Evolutionary conservation across 1,139 yeast genomes (phyloP), one percentile per base, ranked within the genome.

Genomic region (Chernovozyma sophiae-reginae): DNA sequence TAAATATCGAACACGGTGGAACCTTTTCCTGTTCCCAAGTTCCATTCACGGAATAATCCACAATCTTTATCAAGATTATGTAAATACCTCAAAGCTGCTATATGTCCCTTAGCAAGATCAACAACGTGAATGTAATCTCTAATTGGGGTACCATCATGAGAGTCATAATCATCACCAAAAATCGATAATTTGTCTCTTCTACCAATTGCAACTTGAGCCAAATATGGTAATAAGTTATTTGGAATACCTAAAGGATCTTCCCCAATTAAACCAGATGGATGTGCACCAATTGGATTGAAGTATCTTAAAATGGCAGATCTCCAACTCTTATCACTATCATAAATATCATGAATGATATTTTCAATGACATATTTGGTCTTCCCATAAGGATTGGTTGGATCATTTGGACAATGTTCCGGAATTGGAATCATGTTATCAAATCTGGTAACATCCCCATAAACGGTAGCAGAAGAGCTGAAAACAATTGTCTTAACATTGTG

Each of bases 251-350:
- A 65, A 3, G 94, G 92, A 55, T 84, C 90, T 54, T 85, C 94
- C 30, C 94, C 94, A 47, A 85, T 68, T 27, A 78, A 60, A 6
- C 94, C 94, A 2, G 87, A 79, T 3, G 90, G 86, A 54, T 85
- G 94, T 12, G 94, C 92, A 25, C 95, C 95, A 51, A 84, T 82
- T 29, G 94, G 94, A 53, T 84, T 84, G 64, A 83, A 84, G 58
- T 84, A 85, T 41, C 94, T 71, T 52, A 85, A 66, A 36, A 83
- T 70, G 2, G 89, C 94, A 27, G 79, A 72, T 40, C 72, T 68
- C 82, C 86, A 79, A 1, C 44, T 51, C 4, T 62, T 53, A 39
- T 73, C 76, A 35, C 79, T 68, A 4, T 61, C 46, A 46, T 77
- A 66, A 33, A 80, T 65, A 55, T 81, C 90, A 35, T 72, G 63